These are phyloP conservation scores for Aspergillus sp. DNA, from an alignment of 2,329 filamentous ascomycete species.

Conservation along the genomic window DNA sequence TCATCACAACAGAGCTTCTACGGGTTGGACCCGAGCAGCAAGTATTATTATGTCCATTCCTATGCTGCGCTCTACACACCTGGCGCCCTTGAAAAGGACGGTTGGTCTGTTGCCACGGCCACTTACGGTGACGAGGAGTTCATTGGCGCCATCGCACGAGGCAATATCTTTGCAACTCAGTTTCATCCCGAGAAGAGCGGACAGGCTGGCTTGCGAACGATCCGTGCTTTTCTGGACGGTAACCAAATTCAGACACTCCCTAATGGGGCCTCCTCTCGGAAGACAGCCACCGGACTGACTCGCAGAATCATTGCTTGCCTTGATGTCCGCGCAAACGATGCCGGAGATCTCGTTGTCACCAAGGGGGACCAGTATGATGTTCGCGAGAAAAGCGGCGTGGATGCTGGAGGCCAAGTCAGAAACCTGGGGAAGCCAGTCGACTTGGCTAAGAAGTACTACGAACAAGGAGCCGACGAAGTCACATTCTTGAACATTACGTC, in stretches of 20 bases:
- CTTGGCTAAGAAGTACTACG: conserved; percentile 90
- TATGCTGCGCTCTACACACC: conserved; percentile 77
- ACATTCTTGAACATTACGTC: conserved; percentile 98
- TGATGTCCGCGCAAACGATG: conserved; percentile 90
- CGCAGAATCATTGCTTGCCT: conserved; percentile 91
- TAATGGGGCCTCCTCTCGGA: conserved; percentile 20
- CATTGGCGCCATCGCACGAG: conserved; percentile 81
- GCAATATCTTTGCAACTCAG: conserved; percentile 85
- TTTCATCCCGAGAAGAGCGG: conserved; percentile 99
- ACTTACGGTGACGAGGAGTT: conserved; percentile 87
- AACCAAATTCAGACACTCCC: conserved; percentile 56
- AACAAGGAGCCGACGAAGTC: conserved; percentile 93
- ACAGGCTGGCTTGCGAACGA: conserved; percentile 75
- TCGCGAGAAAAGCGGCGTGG: conserved; percentile 71
- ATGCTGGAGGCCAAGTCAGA: conserved; percentile 63
- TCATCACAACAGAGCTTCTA: conserved; percentile 62
- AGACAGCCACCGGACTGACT: conserved; percentile 68
- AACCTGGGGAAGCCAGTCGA: conserved; percentile 97
- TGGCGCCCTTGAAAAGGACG: conserved; percentile 72
- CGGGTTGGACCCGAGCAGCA: conserved; percentile 74
- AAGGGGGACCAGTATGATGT: conserved; percentile 99
- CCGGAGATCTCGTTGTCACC: conserved; percentile 92
- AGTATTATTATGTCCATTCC: conserved; percentile 99
- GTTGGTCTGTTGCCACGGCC: conserved; percentile 90
- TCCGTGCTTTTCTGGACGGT: conserved; percentile 84